Conservation (phyloP, 108 stramenopile species). For the Cyclotella cryptica region DNA sequence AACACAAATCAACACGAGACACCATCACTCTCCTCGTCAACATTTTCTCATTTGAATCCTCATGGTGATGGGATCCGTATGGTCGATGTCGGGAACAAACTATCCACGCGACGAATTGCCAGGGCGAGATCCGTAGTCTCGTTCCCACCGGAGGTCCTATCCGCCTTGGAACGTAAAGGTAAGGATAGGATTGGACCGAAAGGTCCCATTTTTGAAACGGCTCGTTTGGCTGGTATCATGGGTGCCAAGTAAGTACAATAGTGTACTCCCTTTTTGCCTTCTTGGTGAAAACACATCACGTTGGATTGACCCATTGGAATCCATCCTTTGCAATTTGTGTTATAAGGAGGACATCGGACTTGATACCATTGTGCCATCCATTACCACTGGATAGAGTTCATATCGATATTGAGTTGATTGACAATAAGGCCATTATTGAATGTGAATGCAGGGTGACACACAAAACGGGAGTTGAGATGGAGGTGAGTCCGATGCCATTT, state of each 20-base stretch:
- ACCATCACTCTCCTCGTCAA: not conserved
- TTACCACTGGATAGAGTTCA: slow-evolving; percentile 77
- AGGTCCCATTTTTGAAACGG: slow-evolving; percentile 86
- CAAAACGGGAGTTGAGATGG: slow-evolving; percentile 99
- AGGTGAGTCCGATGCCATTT: slow-evolving; percentile 30
- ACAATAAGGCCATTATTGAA: slow-evolving; percentile 63
- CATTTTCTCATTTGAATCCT: slow-evolving; percentile 69
- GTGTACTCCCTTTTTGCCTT: too few relatives aligned
- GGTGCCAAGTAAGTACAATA: slow-evolving; percentile 85
- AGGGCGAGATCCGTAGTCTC: slow-evolving; percentile 67
- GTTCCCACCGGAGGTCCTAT: slow-evolving; percentile 69
- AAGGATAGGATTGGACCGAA: slow-evolving; percentile 82
- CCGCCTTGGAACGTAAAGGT: slow-evolving; percentile 49
- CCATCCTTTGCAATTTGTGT: not conserved
- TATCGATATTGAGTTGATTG: slow-evolving; percentile 64
- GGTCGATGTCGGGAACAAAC: slow-evolving; percentile 86
- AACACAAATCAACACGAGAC: not conserved
- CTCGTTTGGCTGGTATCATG: slow-evolving; percentile 88
- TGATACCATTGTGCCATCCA: slow-evolving; percentile 90
- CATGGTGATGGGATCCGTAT: slow-evolving; percentile 64
- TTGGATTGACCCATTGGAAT: not conserved
- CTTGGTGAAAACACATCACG: too few relatives aligned
- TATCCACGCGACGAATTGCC: slow-evolving; percentile 64
- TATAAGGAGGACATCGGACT: slow-evolving; percentile 73
- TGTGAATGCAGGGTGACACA: slow-evolving; percentile 87